phyloP scores from a whole-genome alignment of 805 yeast genomes.

The Brettanomyces custersianus region DNA sequence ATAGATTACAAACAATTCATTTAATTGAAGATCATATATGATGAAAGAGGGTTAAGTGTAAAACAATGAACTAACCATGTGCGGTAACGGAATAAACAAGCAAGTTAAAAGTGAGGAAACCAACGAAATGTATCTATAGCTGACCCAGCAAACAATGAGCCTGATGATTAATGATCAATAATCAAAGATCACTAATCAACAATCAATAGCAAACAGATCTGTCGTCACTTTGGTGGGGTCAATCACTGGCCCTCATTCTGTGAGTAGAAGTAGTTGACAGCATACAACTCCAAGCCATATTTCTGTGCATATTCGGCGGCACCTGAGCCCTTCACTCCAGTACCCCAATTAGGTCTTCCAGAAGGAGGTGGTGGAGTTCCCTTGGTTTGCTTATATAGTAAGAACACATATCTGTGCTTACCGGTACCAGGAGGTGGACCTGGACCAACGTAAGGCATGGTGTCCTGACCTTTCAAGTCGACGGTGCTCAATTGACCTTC shows the following conservation, averaged over 20 bases:
- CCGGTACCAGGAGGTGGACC: constrained; percentile 88
- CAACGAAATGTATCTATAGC: no score
- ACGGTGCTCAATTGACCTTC: constrained; percentile 27
- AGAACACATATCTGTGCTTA: constrained; percentile 76
- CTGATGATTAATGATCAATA: no score
- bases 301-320: constrained; percentile 64
- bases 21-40: no score
- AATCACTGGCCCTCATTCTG: constrained; percentile 40
- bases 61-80: no score
- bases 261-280: constrained; percentile 80
- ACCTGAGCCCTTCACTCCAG: constrained; percentile 73
- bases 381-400: constrained; percentile 61
- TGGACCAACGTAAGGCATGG: constrained; percentile 67
- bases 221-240: no score
- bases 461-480: constrained; percentile 30
- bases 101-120: no score
- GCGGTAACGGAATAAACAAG: no score
- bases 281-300: constrained; percentile 55
- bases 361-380: constrained; percentile 30
- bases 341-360: constrained; percentile 77
- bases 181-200: no score
- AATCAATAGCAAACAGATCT: no score
- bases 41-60: no score
- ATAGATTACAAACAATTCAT: no score
- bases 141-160: no score